A percentile compares a stretch with the other conserved stretches of the same genome.
Conservation (phyloP, 169 alveolate species). For the Toxoplasma gondii region DNA sequence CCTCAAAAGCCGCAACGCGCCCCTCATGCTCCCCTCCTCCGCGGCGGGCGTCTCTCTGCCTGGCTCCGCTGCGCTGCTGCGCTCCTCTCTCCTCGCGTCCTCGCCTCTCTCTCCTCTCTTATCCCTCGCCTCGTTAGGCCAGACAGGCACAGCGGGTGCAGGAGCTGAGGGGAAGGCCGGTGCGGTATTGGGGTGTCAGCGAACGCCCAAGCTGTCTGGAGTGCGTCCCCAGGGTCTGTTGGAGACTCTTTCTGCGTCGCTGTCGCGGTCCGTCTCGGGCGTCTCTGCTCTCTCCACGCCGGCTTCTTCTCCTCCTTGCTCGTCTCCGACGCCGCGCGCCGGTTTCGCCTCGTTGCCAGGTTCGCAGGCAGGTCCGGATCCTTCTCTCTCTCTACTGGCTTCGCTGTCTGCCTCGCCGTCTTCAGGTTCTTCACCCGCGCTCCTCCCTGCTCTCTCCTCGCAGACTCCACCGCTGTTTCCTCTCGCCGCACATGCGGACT, state of each 20-base stretch:
- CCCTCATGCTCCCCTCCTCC: not conserved
- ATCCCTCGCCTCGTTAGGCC: not conserved
- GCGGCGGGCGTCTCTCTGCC: not conserved
- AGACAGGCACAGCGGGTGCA: not conserved
- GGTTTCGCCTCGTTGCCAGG: not conserved
- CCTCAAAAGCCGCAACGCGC: not conserved
- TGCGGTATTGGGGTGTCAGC: not conserved
- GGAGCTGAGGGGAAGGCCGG: not conserved
- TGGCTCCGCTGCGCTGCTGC: not conserved
- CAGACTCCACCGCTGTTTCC: not conserved
- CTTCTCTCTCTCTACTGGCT: not conserved
- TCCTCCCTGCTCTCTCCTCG: not conserved
- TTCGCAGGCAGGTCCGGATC: not conserved
- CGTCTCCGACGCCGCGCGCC: not conserved
- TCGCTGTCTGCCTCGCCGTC: not conserved
- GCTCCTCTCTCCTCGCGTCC: not conserved
- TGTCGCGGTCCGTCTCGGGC: not conserved
- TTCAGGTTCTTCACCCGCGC: not conserved
- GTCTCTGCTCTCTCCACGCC: not conserved
- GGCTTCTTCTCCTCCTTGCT: not conserved
- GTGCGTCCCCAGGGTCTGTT: not conserved
- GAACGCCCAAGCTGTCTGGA: not conserved
- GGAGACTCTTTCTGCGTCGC: not conserved
- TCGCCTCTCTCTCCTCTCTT: not conserved
- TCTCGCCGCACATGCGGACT: not conserved